Evolutionary conservation across 805 yeast genomes (phyloP), one percentile per base, ranked within the genome.

Genomic region (Cyberlindnera xylosilytica): DNA sequence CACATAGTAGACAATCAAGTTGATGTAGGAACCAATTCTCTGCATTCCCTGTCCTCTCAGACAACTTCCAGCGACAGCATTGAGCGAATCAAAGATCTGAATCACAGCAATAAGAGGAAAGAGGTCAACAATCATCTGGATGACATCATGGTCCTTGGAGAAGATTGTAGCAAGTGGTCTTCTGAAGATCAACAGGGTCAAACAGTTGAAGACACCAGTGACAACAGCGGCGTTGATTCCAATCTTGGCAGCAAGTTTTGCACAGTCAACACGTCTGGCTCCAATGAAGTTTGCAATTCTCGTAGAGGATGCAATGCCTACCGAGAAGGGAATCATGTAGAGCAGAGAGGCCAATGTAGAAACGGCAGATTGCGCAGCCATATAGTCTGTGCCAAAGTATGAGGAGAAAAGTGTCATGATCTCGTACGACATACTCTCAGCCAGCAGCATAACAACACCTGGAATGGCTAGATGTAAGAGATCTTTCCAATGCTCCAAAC

Each of bases 1-100:
- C 2, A 74, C 53, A 53, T 88, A 87, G 63, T 87, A 89, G 12
- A 81, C 75, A 7, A 76, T 59, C 52, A 88, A 62, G 58, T 83
- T 86, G 44, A 87, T 68, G 39, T 74, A 68, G 11, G 93, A 84
- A 0, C 96, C 96, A 29, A 86, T 70, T 33, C 76, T 72, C 61
- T 88, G 96, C 60, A 85, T 73, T 9, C 96, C 95, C 63, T 87
- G 95, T 15, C 96, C 95, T 50, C 96, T 72, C 43, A 89, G 67
- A 31, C 89, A 72, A 2, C 96, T 90, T 8, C 93, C 93, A 5
- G 82, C 74, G 20, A 54, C 53, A 3, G 87, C 86, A 51, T 84
- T 86, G 42, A 80, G 58, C 1, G 86, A 71, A 57, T 89, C 97
- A 42, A 78, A 73, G 26, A 84, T 57, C 59, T 86, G 95, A 51